Conservation (phyloP, 352 stramenopile genomes). For the Globisporangium megalacanthum region DNA sequence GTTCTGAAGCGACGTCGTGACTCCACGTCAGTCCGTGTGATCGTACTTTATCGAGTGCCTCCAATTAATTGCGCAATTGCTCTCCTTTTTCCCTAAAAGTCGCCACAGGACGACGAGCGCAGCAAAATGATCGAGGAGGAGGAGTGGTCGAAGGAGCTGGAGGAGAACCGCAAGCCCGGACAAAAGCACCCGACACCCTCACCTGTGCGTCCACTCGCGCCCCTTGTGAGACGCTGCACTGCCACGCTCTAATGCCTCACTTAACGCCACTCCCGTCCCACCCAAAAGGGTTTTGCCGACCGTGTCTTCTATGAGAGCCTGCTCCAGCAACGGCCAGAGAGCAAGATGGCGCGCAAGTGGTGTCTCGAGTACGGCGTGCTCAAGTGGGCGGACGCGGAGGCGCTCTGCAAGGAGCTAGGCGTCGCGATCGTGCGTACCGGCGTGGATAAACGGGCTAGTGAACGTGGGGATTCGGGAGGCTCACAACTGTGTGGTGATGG, state of each 20-base stretch:
- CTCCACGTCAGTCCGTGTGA: too few relatives aligned
- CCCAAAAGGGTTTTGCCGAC: conserved; percentile 70
- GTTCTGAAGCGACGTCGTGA: background rate
- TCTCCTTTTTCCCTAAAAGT: too few relatives aligned
- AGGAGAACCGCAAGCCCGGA: conserved; percentile 84
- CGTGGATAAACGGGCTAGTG: too few relatives aligned
- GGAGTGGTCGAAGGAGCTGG: conserved; percentile 87
- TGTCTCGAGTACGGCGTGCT: conserved; percentile 88
- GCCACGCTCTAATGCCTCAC: too few relatives aligned
- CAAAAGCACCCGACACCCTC: conserved; percentile 87
- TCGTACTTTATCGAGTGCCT: too few relatives aligned
- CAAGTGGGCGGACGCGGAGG: conserved; percentile 78
- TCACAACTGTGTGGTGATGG: background rate
- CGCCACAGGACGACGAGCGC: too few relatives aligned
- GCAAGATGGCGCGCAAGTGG: conserved; percentile 87
- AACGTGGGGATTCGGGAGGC: background rate
- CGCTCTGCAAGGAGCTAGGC: conserved; percentile 70
- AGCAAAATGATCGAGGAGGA: conserved; percentile 70
- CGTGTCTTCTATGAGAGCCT: conserved; percentile 90
- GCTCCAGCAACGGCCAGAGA: conserved; percentile 77
- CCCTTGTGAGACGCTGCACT: background rate
- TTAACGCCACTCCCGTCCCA: too few relatives aligned
- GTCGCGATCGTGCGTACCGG: conserved; percentile 40
- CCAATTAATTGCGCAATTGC: background rate
- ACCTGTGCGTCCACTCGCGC: conserved; percentile 33